Evolutionary conservation across 805 yeast species (phyloP), one percentile per base, ranked within the genome.

Genomic region (Zygosaccharomyces siamensis): DNA sequence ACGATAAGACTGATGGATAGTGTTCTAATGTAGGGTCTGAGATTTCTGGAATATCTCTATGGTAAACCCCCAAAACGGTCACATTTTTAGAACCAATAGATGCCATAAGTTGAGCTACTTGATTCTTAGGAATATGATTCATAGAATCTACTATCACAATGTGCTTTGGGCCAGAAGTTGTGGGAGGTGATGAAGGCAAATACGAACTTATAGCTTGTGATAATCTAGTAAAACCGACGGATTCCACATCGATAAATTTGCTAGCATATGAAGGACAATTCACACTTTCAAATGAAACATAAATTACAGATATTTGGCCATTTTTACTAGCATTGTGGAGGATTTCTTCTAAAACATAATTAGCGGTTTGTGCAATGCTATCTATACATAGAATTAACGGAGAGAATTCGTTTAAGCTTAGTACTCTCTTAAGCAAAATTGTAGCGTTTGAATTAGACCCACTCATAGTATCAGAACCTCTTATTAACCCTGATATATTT

Each of bases 371-470:
- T 0, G 76, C 71, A 7, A 89, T 66, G 1, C 86, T 75, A 63
- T 93, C 98, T 7, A 78, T 61, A 3, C 85, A 71, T 4, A 92
- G 72, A 2, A 88, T 64, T 47, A 92, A 78, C 0, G 96, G 95
- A 0, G 92, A 77, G 20, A 67, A 66, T 59, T 93, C 98, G 54
- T 83, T 86, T 45, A 87, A 68, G 2, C 81, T 67, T 2, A 93
- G 65, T 5, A 88, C 70, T 50, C 98, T 70, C 40, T 76, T 80
- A 48, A 90, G 71, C 5, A 89, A 70, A 28, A 84, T 83, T n/a
- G 76, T 53, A 37, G 76, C 69, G 49, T 68, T 71, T 39, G 72
- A 73, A 3, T 69, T 62, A 3, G 72, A 55, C 11, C 64, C 57
- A 1, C 72, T 60, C 73, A 69, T 70, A 20, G n/a, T 30, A 18